Conservation (phyloP, 2,329 filamentous ascomycete species). For the Boeremia lycopersici region DNA sequence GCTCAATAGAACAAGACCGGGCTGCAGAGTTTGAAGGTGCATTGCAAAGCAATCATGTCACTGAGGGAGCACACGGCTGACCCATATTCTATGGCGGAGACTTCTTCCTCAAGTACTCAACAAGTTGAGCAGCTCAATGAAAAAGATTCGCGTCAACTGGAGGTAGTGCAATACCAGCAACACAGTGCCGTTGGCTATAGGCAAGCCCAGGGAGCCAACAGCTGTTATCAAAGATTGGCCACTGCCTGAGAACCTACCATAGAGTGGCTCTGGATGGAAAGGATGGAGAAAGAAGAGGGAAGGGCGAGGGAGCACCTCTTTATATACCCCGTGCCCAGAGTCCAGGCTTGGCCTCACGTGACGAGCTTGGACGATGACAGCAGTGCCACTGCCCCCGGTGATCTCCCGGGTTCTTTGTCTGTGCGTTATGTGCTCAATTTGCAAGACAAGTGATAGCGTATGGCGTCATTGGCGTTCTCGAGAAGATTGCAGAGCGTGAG, state of each 20-base stretch:
- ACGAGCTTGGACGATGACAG: neutral
- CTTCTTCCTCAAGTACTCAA: slow-evolving; percentile 30
- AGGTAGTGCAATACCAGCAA: slow-evolving; percentile 25
- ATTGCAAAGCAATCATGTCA: no score
- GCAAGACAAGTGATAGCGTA: no score
- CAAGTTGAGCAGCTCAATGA: slow-evolving; percentile 29
- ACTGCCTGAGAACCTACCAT: neutral
- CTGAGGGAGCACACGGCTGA: neutral
- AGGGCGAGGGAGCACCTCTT: neutral
- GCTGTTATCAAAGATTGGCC: slow-evolving; percentile 18
- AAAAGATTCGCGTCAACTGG: slow-evolving; percentile 25
- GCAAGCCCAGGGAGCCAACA: slow-evolving; percentile 5
- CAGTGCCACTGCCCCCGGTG: no score
- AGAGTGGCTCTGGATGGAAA: neutral
- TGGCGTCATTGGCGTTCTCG: neutral
- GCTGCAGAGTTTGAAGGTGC: no score
- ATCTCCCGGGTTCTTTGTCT: neutral
- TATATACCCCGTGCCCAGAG: neutral
- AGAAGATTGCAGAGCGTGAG: neutral
- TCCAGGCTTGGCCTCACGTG: neutral
- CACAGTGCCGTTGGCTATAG: slow-evolving; percentile 21
- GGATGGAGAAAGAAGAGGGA: neutral
- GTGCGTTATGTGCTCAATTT: neutral
- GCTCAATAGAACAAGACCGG: no score
- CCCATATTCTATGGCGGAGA: no score